Evolutionary conservation across 1,284 basidiomycete genomes (phyloP).

Genomic region (Pascua sp.): DNA sequence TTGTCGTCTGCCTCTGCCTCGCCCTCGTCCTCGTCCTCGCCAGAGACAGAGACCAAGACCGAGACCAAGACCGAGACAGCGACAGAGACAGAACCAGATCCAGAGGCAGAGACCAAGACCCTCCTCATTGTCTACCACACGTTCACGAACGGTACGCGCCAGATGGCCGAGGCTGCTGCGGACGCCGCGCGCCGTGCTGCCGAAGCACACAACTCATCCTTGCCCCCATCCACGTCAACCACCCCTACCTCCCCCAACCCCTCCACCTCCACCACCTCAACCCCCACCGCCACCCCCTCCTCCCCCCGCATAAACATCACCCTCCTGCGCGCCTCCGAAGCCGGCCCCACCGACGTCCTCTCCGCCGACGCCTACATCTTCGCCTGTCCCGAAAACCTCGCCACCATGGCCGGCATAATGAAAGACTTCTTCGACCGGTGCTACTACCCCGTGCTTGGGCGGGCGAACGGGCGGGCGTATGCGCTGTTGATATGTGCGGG

Average conservation of each 20-base stretch:
- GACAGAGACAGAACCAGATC: too few species aligned
- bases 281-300: background rate
- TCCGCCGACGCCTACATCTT: constrained; percentile 12
- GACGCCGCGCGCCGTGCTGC: constrained; percentile 9
- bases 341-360: constrained; percentile 13
- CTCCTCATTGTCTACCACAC: constrained; percentile 26
- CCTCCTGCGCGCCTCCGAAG: constrained; percentile 4
- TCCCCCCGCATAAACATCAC: background rate
- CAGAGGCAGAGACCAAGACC: constrained; percentile 9
- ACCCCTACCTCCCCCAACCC: background rate
- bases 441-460: constrained; percentile 13
- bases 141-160: constrained; percentile 12
- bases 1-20: too few species aligned
- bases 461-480: constrained; percentile 17
- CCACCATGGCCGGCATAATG: constrained; percentile 12
- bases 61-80: too few species aligned
- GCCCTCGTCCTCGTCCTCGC: too few species aligned
- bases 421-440: constrained; percentile 18
- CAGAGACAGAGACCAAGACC: too few species aligned
- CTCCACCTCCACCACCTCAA: background rate
- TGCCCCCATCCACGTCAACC: background rate
- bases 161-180: constrained; percentile 15
- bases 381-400: constrained; percentile 19
- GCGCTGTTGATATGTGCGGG: constrained; percentile 18
- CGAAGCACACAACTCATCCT: background rate